Evolutionary conservation across 225 moss, liverwort and hornwort species (phyloP).

Genomic region (Marchantia polymorpha): DNA sequence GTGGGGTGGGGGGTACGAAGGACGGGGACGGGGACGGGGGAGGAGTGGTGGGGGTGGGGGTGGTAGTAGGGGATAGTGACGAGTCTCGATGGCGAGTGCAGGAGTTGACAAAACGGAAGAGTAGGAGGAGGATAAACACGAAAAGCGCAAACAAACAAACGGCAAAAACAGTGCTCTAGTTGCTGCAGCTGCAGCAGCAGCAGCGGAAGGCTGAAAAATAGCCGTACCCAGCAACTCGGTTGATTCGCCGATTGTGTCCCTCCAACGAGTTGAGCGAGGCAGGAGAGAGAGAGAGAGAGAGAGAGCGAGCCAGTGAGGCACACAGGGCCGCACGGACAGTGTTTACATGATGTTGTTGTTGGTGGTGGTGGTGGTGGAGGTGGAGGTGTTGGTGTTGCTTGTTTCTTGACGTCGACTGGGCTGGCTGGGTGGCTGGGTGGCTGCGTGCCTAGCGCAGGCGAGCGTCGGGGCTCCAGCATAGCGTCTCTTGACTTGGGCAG

Average conservation of each 20-base stretch:
- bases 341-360: not conserved
- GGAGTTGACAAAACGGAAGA: conserved; percentile 1
- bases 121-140: not conserved
- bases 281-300: not conserved
- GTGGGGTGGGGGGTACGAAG: not conserved
- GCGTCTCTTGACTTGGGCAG: too few species aligned
- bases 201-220: not conserved
- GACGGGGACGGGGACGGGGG: not conserved
- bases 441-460: too few species aligned
- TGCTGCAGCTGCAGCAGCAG: not conserved
- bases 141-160: conserved; percentile 9
- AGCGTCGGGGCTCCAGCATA: too few species aligned
- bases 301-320: not conserved
- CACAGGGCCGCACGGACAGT: too few species aligned
- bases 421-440: too few species aligned
- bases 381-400: not conserved
- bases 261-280: too few species aligned
- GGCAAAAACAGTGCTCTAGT: not conserved
- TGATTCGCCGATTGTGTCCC: not conserved
- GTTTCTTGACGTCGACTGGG: not conserved
- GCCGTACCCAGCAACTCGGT: not conserved
- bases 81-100: not conserved
- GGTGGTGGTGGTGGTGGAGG: too few species aligned
- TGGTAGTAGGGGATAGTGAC: not conserved
- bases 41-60: not conserved